Conservation (phyloP, 768 basidiomycete species). For the Amanita fuliginea region DNA sequence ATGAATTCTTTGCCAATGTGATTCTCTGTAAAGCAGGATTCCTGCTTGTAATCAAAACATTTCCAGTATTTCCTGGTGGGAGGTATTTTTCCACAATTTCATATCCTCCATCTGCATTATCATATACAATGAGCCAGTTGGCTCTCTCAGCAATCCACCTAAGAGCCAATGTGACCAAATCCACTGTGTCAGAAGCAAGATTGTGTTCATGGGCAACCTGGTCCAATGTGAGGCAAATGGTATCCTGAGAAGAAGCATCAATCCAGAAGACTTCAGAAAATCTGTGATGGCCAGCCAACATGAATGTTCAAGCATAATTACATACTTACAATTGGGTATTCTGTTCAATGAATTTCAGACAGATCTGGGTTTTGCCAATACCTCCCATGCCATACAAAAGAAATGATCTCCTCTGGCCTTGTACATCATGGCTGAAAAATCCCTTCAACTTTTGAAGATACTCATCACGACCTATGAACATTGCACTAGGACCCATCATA, state of each 20-base stretch:
- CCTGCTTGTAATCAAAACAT: no score
- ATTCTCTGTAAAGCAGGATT: no score
- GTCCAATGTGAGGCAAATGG: conserved; percentile 1
- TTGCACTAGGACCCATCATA: no score
- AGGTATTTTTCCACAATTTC: no score
- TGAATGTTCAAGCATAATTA: not conserved
- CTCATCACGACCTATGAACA: not conserved
- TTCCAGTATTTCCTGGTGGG: not conserved
- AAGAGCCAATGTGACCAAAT: conserved; percentile 2
- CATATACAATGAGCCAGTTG: conserved; percentile 8
- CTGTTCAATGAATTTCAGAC: not conserved
- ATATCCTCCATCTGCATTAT: not conserved
- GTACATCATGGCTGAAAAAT: conserved; percentile 3
- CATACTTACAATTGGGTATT: no score
- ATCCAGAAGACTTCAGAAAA: conserved; percentile 14
- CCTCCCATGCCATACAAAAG: conserved; percentile 13
- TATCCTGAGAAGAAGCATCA: conserved; percentile 12
- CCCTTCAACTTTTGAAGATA: conserved; percentile 7
- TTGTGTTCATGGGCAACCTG: conserved; percentile 6
- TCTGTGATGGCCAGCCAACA: not conserved
- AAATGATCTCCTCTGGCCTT: conserved; percentile 4
- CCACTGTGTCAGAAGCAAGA: not conserved
- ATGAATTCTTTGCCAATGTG: no score
- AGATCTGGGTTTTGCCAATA: conserved; percentile 8
- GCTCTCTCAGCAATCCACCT: conserved; percentile 6